Base-by-base conservation (phyloP, 2,329 filamentous ascomycete genomes). In the Fusarium paranaense region DNA sequence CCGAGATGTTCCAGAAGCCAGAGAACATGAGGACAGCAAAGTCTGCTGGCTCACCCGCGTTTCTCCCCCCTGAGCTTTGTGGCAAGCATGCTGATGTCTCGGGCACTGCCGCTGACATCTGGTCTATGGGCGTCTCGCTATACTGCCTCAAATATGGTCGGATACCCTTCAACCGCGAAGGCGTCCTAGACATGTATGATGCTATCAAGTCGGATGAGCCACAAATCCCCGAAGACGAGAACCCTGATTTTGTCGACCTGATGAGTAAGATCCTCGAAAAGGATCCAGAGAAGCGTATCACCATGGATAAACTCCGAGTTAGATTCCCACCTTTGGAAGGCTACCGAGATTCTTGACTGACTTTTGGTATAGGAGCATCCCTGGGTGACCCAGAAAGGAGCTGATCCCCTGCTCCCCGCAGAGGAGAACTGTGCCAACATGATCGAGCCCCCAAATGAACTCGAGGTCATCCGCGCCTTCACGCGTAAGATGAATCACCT, bases 71-170 rank as follows among this genome's bases (percentile, higher is more conserved):
- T 0, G 97, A 99, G 82, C 87, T 99, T 14, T 99, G 97, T 79
- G 92, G 91, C 9, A 95, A 90, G 78, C 96, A 98, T 80, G 94
- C 94, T 1, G 92, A 95, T 74, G 92, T 98, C 2, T 96, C 94
- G 4, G 97, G 97, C 13, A 93, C 91, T 77, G 95, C 96, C 5
- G 95, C 95, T 5, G 97, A 99, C 82, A 95, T 99, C 63, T 99
- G 97, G 97, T 97, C 96, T 5, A 98, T 98, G 96, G 97, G 97
- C 8, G 92, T 98, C 10, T 97, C 95, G 2, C 86, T 99, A 3
- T 98, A 96, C 81, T 99, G 97, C 81, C 87, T 99, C 42, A 92
- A 93, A 70, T 98, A 97, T 78, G 97, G 97, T 35, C 88, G 86
- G 59, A 92, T 99, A 70, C 97, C 97, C 0, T 99, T 98, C 79